These are phyloP conservation scores for Westerdykella ornata DNA, from an alignment of 2,329 filamentous ascomycete genomes.

Conservation along the genomic window DNA sequence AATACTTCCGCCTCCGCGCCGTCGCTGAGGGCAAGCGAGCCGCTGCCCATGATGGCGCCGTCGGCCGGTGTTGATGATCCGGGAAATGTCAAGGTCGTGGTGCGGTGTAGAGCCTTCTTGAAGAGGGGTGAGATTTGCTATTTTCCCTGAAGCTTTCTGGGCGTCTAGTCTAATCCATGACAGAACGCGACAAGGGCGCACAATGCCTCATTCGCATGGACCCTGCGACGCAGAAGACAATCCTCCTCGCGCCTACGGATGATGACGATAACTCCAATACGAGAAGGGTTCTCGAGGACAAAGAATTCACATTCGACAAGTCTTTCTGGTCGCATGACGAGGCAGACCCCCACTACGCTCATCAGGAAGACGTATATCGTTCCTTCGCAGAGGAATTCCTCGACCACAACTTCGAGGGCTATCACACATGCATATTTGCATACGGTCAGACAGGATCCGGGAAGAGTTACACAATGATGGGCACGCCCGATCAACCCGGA, in stretches of 20 bases:
- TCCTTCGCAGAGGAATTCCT: conserved; percentile 92
- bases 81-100: conserved; percentile 48
- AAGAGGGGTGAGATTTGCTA: conserved; percentile 36
- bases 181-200: conserved; percentile 74
- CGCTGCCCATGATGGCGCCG: conserved; percentile 25
- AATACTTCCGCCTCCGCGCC: conserved; percentile 39
- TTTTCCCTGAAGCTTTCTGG: background rate
- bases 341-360: conserved; percentile 75
- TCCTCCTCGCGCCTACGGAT: conserved; percentile 63
- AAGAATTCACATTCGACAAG: conserved; percentile 91
- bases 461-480: conserved; percentile 99
- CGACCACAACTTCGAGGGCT: conserved; percentile 98
- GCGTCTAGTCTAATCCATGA: conserved; percentile 19
- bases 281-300: conserved; percentile 75
- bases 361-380: conserved; percentile 90
- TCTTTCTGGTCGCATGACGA: conserved; percentile 94
- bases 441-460: conserved; percentile 97
- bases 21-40: conserved; percentile 40
- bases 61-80: conserved; percentile 36
- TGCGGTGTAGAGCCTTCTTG: conserved; percentile 45
- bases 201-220: conserved; percentile 90
- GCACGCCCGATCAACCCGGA: conserved; percentile 72
- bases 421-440: conserved; percentile 98
- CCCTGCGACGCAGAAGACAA: conserved; percentile 77
- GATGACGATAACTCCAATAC: conserved; percentile 49